Conservation (phyloP, 164 flowering plant genomes). For the Brasenia schreberi region DNA sequence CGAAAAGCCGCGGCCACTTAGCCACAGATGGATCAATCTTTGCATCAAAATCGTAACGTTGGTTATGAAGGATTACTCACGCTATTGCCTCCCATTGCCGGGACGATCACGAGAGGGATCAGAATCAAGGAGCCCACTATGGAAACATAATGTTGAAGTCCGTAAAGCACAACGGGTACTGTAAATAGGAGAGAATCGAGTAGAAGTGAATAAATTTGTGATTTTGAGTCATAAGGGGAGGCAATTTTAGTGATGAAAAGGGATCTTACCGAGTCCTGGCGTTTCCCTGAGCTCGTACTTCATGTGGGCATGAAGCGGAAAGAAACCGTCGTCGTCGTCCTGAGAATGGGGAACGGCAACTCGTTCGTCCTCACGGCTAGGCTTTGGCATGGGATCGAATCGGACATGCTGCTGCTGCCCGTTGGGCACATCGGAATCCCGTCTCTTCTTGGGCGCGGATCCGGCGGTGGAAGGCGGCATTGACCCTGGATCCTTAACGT, state of each 20-base stretch:
- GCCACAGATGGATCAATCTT: too few relatives aligned
- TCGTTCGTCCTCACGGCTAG: conserved; percentile 26
- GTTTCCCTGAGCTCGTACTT: conserved; percentile 90
- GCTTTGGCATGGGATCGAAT: conserved; percentile 10
- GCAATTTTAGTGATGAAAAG: neutral
- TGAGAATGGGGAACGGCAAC: conserved; percentile 39
- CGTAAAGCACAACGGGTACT: conserved; percentile 93
- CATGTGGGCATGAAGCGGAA: conserved; percentile 56
- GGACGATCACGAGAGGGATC: conserved; percentile 89
- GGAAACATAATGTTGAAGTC: conserved; percentile 84
- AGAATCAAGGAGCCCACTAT: conserved; percentile 88
- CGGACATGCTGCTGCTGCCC: conserved; percentile 25
- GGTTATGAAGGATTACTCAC: conserved; percentile 28
- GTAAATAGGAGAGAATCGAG: conserved; percentile 14
- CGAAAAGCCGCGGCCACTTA: neutral
- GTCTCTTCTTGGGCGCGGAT: conserved; percentile 39
- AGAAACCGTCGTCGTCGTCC: conserved; percentile 65
- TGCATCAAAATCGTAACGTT: too few relatives aligned
- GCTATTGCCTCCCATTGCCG: conserved; percentile 90
- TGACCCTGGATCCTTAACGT: conserved; percentile 17
- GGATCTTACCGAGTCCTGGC: conserved; percentile 77
- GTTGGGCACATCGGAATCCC: conserved; percentile 37
- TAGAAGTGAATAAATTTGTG: neutral
- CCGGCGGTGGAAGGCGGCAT: conserved; percentile 8
- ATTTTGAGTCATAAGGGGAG: neutral